Evolutionary conservation across 2,329 filamentous ascomycete genomes (phyloP), one percentile per base, ranked within the genome.

Genomic region (Aspergillus tubingensis): DNA sequence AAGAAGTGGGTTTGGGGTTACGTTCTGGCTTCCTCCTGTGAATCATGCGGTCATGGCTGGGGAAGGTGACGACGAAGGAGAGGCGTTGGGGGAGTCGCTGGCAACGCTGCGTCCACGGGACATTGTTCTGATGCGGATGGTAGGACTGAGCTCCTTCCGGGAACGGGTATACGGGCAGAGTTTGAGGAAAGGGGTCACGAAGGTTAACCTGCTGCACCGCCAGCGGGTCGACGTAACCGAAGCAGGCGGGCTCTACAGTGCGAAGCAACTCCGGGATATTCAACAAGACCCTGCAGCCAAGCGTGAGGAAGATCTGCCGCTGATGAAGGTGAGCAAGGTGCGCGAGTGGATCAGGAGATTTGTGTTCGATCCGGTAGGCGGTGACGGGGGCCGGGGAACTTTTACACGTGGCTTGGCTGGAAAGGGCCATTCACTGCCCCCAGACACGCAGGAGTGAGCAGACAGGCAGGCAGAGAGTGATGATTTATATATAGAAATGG

Each of bases 121-220:
- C 70, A 85, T 96, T 1, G 81, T 98, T 5, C 81, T 96, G 13
- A 72, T 96, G 61, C 87, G 88, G 59, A 92, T 94, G 68, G 87
- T 96, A 6, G 92, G 89, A 0, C 80, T 98, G 54, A 86, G 86
- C 55, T 86, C 86, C 3, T 98, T 94, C 73, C 84, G 84, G 54
- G 85, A 86, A 50, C 88, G 85, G 67, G 93, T 97, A 0, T 92
- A 95, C 68, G 93, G 94, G 0, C 90, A 96, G 73, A 95, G 89
- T 70, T 77, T 97, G 63, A 85, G 89, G 27, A 85, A 85, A 64
- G 86, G 86, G 7, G 83, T 90, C 67, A 93, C 91, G 3, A 86
- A 83, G 62, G 79, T 94, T 25, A 83, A 88, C 63, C 76, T 96
- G 47, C 76, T 96, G 17, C 86, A 86, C 68, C 82, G 86, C 21